Percentiles rank a stretch among this genome's conserved stretches.
Evolutionary conservation across 768 basidiomycete genomes (phyloP).

Genomic region (Phlebiopsis gigantea): DNA sequence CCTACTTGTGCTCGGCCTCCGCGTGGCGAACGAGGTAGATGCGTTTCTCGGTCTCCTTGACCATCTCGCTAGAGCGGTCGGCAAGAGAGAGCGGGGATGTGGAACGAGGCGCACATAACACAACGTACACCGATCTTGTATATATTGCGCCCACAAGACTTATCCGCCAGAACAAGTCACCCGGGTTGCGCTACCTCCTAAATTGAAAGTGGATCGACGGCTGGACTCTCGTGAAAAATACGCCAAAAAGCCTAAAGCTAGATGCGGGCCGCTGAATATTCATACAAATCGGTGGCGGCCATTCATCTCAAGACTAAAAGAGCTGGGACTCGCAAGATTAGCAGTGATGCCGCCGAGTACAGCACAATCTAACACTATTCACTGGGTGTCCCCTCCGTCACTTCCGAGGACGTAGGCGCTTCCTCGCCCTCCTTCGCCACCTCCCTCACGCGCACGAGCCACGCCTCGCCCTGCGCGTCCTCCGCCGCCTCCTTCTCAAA

Average conservation of each 20-base stretch:
- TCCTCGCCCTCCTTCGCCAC: conserved; percentile 20
- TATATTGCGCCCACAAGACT: too few species aligned
- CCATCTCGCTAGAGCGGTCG: too few species aligned
- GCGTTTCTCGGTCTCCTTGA: conserved; percentile 22
- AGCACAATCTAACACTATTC: background rate
- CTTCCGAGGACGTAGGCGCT: conserved; percentile 21
- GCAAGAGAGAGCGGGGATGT: too few species aligned
- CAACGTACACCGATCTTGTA: too few species aligned
- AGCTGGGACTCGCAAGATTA: background rate
- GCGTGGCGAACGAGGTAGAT: conserved; percentile 26
- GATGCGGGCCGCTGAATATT: background rate
- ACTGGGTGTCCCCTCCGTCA: background rate
- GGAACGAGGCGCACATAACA: too few species aligned
- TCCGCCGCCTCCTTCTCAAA: conserved; percentile 19
- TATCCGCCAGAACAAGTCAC: too few species aligned
- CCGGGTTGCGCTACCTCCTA: too few species aligned
- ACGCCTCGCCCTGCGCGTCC: conserved; percentile 19
- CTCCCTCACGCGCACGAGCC: conserved; percentile 17
- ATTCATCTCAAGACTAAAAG: background rate
- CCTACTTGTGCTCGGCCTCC: conserved; percentile 26
- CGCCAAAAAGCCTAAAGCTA: background rate
- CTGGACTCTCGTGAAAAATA: too few species aligned
- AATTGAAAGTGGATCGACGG: too few species aligned
- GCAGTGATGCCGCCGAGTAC: background rate
- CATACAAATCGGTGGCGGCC: background rate